Evolutionary conservation across 2,329 filamentous ascomycete genomes (phyloP).

Genomic region (Cladosporium halotolerans): DNA sequence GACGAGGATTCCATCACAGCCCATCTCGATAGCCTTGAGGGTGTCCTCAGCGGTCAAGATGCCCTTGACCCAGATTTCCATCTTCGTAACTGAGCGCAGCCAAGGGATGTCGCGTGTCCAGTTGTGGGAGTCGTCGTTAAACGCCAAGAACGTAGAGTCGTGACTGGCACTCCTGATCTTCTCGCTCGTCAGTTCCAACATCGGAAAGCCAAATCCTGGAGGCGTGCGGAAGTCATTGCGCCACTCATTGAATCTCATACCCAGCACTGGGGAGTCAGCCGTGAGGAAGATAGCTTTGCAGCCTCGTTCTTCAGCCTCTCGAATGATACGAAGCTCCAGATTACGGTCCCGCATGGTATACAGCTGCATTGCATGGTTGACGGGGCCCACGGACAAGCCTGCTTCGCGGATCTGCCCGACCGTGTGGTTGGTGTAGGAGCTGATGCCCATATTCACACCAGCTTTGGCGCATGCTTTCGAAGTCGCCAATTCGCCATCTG

Average conservation of each 20-base stretch:
- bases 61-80: conserved; percentile 45
- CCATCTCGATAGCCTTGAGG: conserved; percentile 46
- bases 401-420: conserved; percentile 42
- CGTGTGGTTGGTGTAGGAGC: conserved; percentile 40
- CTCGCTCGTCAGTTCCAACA: conserved; percentile 22
- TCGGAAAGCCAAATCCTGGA: conserved; percentile 24
- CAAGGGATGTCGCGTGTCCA: conserved; percentile 40
- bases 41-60: conserved; percentile 37
- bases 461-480: conserved; percentile 40
- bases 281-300: conserved; percentile 52
- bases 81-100: conserved; percentile 42
- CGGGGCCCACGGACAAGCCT: conserved; percentile 29
- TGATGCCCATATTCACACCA: conserved; percentile 44
- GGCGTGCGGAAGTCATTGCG: conserved; percentile 44
- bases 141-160: conserved; percentile 23
- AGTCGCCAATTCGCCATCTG: conserved; percentile 46
- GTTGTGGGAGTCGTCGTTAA: conserved; percentile 26
- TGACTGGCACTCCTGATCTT: conserved; percentile 23
- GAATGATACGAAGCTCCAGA: conserved; percentile 37
- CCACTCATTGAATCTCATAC: conserved; percentile 48
- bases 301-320: conserved; percentile 31
- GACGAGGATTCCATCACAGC: conserved; percentile 62
- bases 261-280: conserved; percentile 50
- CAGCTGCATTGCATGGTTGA: conserved; percentile 49
- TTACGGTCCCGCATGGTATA: conserved; percentile 47